Conservation (phyloP, 2,329 filamentous ascomycete genomes). For the Stachybotrys elegans region DNA sequence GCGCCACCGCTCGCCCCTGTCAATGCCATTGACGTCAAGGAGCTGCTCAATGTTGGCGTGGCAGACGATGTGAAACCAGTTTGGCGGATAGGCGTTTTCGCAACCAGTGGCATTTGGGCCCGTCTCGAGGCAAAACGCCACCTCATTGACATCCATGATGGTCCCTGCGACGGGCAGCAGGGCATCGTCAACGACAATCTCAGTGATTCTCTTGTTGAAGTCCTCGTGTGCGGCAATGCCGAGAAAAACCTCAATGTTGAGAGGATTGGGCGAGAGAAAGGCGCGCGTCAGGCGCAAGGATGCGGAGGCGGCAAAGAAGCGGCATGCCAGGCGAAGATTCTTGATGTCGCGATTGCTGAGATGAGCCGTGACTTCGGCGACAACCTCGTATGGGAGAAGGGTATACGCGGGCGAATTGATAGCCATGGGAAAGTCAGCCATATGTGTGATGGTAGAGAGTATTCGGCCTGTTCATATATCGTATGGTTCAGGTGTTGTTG, state of each 20-base stretch:
- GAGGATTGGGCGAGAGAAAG: slow-evolving; percentile 13
- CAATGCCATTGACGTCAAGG: neutral
- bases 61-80: neutral
- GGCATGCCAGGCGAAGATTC: neutral
- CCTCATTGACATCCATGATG: neutral
- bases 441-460: too few relatives aligned
- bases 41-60: neutral
- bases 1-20: neutral
- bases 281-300: slow-evolving; percentile 4
- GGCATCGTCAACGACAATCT: slow-evolving; percentile 16
- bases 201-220: slow-evolving; percentile 7
- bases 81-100: neutral
- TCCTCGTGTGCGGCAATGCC: slow-evolving; percentile 9
- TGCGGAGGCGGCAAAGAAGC: neutral
- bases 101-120: neutral
- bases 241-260: slow-evolving; percentile 12
- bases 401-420: too few relatives aligned
- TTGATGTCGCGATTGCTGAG: slow-evolving; percentile 1
- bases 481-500: too few relatives aligned
- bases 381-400: neutral
- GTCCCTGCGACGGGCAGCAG: neutral
- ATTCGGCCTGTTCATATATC: too few relatives aligned
- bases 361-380: neutral
- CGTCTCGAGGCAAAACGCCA: neutral
- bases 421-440: too few relatives aligned